Base-by-base conservation (phyloP, 1,284 basidiomycete genomes). In the Microbotryum intermedium region DNA sequence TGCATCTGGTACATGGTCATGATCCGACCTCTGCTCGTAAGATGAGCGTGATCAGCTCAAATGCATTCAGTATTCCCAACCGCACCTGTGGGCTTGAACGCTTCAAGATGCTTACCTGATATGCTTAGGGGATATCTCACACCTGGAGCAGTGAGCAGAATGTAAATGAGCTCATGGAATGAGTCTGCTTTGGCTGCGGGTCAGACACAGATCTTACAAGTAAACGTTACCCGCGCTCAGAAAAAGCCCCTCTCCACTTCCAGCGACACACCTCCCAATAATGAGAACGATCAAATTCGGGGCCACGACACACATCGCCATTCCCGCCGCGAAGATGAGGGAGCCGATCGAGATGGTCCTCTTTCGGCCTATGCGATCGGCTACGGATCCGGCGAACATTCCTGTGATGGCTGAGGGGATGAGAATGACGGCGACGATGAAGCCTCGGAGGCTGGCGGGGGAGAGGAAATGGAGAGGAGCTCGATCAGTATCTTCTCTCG, bases 281-380 rank as follows among this genome's bases (percentile, higher is more conserved):
- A 82, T 75, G 34, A 81, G 70, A 61, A 76, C 69, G 45, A 74
- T 68, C 42, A 77, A 72, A 25, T 58, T 59, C 69, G 44, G 68
- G 69, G 53, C 73, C 6, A n/a, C 1, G 29, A 18, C 53, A 18
- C 47, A 55, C 6, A 65, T 20, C 11, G 73, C 72, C 42, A 75
- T 75, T 1, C 79, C 79, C 18, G 74, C 34, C 13, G 76, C 72
- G 55, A 78, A 77, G 34, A 80, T 72, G n/a, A 76, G 58, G 16
- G 73, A 76, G 8, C 79, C 78, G 10, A 76, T 60, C 16, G 78
- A 71, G 51, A 81, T 79, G 1, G 77, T 79, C 58, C 76, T 73
- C 55, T 77, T 81, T 56, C 80, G 76, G 23, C 79, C 79, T 44
- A 81, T 76, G 59, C 72, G 70, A 71, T 82, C 80, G 1, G 79